Evolutionary conservation across 1,284 basidiomycete species (phyloP), one percentile per base, ranked within the genome.

Genomic region (Malassezia dermatis): DNA sequence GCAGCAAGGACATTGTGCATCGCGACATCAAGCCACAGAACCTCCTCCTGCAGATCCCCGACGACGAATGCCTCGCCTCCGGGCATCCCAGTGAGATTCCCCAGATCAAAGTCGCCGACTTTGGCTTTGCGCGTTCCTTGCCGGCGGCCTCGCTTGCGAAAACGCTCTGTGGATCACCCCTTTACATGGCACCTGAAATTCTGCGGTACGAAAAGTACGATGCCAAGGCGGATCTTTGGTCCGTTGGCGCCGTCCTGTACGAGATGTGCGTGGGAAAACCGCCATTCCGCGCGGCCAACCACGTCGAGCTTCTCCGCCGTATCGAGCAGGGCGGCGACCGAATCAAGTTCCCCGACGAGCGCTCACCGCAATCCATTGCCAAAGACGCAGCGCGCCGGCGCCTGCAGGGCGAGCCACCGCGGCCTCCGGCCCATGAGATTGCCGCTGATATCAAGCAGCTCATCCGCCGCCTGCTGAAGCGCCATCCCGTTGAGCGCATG

Each of bases 151-250:
- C 89, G 78, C 83, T 98, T 81, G 94, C 93, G 8, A 93, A 98
- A 76, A 99, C 93, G 2, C 79, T 99, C 0, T 99, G 93, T 72
- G 93, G 94, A 8, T 95, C 90, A 19, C 93, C 94, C 43, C 78
- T 99, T 28, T 99, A 99, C 77, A 99, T 98, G 93, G 93, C 94
- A 0, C 93, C 93, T 0, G 93, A 99, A 77, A 98, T 99, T 62
- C 78, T 99, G 17, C 83, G 88, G 19, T 95, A 95, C 75, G 87
- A 98, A 77, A 94, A 93, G 76, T 96, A 99, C 76, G 90, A 95
- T 73, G 90, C 90, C 23, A 95, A 91, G 74, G 93, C 89, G 0
- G 93, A 99, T 72, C 79, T 99, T 1, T 99, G 93, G 93, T 93
- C 89, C 6, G 89, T 96, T 28, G 94, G 93, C 7, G 90, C 94